Evolutionary conservation across 78 protist genomes (phyloP), one percentile per base, ranked within the genome.

Genomic region (Dictyostelium brefeldianum): DNA sequence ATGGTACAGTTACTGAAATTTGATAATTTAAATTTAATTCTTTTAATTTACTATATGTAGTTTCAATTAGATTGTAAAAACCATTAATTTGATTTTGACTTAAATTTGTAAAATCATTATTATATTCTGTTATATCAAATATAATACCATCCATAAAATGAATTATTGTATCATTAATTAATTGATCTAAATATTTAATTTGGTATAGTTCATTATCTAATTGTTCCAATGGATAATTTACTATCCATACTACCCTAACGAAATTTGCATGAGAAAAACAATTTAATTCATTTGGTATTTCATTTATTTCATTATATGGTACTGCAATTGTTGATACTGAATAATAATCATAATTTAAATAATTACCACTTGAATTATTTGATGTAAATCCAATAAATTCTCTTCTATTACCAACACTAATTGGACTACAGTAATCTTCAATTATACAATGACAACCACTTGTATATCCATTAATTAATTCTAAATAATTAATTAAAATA

Each of bases 331-430:
- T 62, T 62, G 70, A 22, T 22, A 62, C 20, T 3, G 70, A 62
- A 62, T 62, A 22, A 62, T 62, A 62, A 22, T 62, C 70, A 62
- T 62, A 62, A 25, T 62, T 62, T 25, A 62, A 22, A 25, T 62
- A 62, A 62, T 62, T 62, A 25, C 70, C 70, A 11, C 43, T 62
- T 22, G 70, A 62, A 62, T 62, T 62, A 22, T 5, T 9, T 62
- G 70, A 62, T 36, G 43, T 36, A 62, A 62, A 62, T 62, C 70
- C 70, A 62, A 62, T 62, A 62, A 62, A 62, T 62, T 62, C 70
- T 9, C 10, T 62, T 62, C 70, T 62, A 11, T 62, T 36, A 4
- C 70, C 70, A 62, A 25, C 70, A 11, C 10, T 31, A 11, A 62
- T 25, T 3, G 70, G 70, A 25, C 22, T 62, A 25, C 70, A 62